Base-by-base conservation (phyloP, 1,284 basidiomycete species). In the Spongispora temasekensis region DNA sequence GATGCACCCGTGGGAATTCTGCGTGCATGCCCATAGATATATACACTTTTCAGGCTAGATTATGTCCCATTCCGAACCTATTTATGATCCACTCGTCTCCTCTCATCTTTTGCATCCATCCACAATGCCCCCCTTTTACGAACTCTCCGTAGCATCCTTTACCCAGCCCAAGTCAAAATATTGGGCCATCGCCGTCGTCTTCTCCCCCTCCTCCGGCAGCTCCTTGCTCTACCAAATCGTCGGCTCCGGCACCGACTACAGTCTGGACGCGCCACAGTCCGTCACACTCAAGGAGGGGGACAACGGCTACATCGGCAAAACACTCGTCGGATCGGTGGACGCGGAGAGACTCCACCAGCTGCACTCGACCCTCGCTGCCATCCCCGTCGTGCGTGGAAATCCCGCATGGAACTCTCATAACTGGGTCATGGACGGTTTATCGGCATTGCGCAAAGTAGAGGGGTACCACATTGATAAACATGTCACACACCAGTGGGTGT, bases 21-120 rank as follows among this genome's bases (percentile, higher is more conserved):
- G n/a, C n/a, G n/a, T n/a, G n/a, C n/a, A n/a, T n/a, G n/a, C n/a
- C n/a, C n/a, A n/a, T n/a, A n/a, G n/a, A n/a, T n/a, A 75, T 72
- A 71, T 76, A 44, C 59, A 75, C 74, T 58, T 70, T 71, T 75
- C 55, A 42, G 74, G 71, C 53, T 75, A 75, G 63, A 72, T 72
- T 74, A 25, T 58, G 53, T 56, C 9, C 70, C 66, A 37, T 55
- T n/a, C n/a, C n/a, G n/a, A n/a, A n/a, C n/a, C n/a, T n/a, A n/a
- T n/a, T n/a, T n/a, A n/a, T n/a, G n/a, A n/a, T n/a, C n/a, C n/a
- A n/a, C n/a, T n/a, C n/a, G n/a, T n/a, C n/a, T n/a, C n/a, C n/a
- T n/a, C 34, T 2, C 50, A 63, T 53, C 57, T 34, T 28, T 27
- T 21, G 23, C 13, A 50, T 10, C 28, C 2, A 42, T 50, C 61